These are phyloP conservation scores for Aquilaria malaccensis DNA, from an alignment of 345 rosid genomes.

Conservation along the genomic window DNA sequence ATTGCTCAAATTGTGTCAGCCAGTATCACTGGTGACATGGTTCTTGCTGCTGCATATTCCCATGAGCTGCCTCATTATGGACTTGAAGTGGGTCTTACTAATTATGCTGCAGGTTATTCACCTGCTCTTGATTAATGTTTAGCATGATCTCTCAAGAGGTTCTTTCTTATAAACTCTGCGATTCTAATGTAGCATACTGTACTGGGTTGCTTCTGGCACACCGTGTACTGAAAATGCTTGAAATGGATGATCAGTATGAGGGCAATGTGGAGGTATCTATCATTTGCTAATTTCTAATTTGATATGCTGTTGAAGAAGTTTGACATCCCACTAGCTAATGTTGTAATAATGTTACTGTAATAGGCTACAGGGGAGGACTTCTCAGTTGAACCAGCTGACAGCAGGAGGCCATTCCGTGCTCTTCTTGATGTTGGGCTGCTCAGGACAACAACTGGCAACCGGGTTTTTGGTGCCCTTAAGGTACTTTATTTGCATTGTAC, in stretches of 20 bases:
- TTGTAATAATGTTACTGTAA: background rate
- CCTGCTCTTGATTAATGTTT: background rate
- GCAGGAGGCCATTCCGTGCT: conserved; percentile 77
- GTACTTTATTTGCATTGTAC: conserved; percentile 17
- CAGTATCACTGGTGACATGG: conserved; percentile 48
- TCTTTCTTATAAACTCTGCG: background rate
- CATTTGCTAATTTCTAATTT: background rate
- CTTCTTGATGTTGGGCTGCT: conserved; percentile 77
- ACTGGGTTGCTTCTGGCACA: conserved; percentile 80
- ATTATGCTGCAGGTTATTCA: conserved; percentile 52
- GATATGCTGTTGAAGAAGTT: background rate
- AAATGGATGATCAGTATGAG: conserved; percentile 61
- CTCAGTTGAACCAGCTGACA: conserved; percentile 70
- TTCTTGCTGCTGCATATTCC: conserved; percentile 61
- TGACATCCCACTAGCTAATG: background rate
- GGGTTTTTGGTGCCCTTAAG: conserved; percentile 73
- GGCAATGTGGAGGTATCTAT: conserved; percentile 62
- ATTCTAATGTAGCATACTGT: conserved; percentile 45
- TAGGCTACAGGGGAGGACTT: conserved; percentile 87
- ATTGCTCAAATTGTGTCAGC: conserved; percentile 50
- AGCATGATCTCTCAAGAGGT: background rate
- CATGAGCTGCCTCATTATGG: conserved; percentile 61
- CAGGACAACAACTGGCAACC: conserved; percentile 70
- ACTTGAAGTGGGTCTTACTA: conserved; percentile 59
- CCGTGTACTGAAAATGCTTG: conserved; percentile 58